Percentiles rank a stretch among this genome's conserved stretches.
These are phyloP conservation scores for Panicum virgatum DNA, from an alignment of 202 grass and related monocot species.

Conservation along the genomic window DNA sequence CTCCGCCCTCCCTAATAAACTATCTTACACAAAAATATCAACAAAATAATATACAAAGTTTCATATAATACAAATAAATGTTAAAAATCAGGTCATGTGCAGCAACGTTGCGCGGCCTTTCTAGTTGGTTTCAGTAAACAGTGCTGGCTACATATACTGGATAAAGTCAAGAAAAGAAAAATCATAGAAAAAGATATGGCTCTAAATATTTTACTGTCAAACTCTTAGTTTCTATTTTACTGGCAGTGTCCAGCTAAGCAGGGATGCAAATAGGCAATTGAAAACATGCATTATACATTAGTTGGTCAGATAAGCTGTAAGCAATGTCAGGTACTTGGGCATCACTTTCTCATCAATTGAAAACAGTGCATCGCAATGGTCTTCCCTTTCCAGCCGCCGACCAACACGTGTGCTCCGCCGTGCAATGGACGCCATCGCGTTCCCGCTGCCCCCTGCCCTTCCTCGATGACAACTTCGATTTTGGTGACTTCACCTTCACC, in stretches of 20 bases:
- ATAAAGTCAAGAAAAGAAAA: conserved; percentile 18
- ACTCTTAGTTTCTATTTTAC: background rate
- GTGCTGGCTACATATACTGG: background rate
- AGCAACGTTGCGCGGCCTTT: too few species aligned
- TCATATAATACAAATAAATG: too few species aligned
- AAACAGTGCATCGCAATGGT: too few species aligned
- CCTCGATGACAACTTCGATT: conserved; percentile 50
- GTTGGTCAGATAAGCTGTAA: conserved; percentile 15
- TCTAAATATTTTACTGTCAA: conserved; percentile 9
- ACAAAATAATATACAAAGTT: too few species aligned
- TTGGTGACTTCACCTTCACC: conserved; percentile 52
- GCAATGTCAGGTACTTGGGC: conserved; percentile 43
- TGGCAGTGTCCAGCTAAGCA: background rate
- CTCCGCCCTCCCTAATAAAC: too few species aligned
- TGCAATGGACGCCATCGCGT: conserved; percentile 45
- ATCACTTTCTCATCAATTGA: conserved; percentile 43
- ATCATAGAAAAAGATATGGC: background rate
- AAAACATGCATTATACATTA: conserved; percentile 16
- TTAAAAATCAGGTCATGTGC: too few species aligned
- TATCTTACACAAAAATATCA: too few species aligned
- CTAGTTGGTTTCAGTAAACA: conserved; percentile 25
- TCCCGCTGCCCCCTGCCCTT: conserved; percentile 48
- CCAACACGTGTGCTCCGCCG: background rate
- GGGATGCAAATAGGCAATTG: background rate
- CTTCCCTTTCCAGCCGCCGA: background rate